phyloP scores from a whole-genome alignment of 2,329 filamentous ascomycete genomes.

The Aspergillus glaucus region DNA sequence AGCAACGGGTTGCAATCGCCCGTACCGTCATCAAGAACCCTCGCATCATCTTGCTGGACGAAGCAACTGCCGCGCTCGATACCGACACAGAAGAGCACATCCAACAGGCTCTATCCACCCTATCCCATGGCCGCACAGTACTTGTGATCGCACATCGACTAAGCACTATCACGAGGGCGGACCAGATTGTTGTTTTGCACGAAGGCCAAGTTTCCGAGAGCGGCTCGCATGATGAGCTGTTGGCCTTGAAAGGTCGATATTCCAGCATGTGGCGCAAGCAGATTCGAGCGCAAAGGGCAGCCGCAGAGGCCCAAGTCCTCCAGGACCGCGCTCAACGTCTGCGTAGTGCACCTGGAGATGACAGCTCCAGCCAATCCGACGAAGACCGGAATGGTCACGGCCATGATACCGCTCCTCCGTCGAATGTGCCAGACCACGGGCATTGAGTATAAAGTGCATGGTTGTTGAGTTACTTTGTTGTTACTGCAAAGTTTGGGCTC shows the following conservation, averaged over 20 bases:
- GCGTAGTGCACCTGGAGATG: conserved; percentile 38
- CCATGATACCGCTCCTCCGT: conserved; percentile 10
- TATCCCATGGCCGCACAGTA: conserved; percentile 81
- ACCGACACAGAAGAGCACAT: conserved; percentile 92
- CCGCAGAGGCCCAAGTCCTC: conserved; percentile 50
- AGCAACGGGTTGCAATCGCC: conserved; percentile 88
- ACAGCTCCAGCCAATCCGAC: conserved; percentile 45
- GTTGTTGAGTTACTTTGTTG: background rate
- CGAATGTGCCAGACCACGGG: conserved; percentile 50
- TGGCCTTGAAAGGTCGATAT: conserved; percentile 66
- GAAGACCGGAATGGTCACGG: conserved; percentile 33
- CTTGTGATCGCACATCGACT: conserved; percentile 90
- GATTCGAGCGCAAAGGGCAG: conserved; percentile 67
- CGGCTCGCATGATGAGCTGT: conserved; percentile 71
- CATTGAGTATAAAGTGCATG: background rate
- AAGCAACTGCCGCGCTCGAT: conserved; percentile 86
- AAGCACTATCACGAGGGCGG: conserved; percentile 77
- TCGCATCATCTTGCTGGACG: conserved; percentile 85
- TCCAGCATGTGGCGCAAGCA: conserved; percentile 86
- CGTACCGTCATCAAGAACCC: conserved; percentile 89
- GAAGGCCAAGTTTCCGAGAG: conserved; percentile 70
- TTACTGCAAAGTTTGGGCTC: background rate
- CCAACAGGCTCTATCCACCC: conserved; percentile 72
- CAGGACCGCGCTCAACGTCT: conserved; percentile 39
- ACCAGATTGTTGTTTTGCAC: conserved; percentile 75